Evolutionary conservation across 495 filamentous ascomycete species (phyloP).

Genomic region (Neurospora intermedia): DNA sequence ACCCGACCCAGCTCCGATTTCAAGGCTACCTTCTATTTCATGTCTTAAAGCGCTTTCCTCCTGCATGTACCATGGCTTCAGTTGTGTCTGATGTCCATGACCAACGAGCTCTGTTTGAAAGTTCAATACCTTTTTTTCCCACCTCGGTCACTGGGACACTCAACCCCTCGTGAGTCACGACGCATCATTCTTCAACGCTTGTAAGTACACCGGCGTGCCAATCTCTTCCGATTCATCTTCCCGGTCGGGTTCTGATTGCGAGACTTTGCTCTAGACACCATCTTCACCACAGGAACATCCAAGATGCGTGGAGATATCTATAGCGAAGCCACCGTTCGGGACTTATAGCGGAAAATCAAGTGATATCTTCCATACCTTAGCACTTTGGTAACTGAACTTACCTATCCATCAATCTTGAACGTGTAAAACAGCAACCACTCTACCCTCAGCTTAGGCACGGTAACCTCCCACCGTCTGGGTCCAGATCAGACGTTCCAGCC

Average conservation of each 20-base stretch:
- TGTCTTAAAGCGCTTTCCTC: neutral
- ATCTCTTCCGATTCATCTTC: neutral
- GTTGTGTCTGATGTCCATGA: neutral
- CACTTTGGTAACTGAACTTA: neutral
- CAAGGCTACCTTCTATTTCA: neutral
- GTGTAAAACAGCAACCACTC: neutral
- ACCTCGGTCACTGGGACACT: neutral
- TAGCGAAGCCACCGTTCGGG: too few species aligned
- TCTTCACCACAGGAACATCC: neutral
- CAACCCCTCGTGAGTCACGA: neutral
- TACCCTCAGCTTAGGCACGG: neutral
- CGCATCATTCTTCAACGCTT: neutral
- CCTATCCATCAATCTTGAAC: neutral
- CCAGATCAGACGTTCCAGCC: neutral
- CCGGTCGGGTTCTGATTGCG: neutral
- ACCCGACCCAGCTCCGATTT: neutral
- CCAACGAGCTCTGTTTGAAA: neutral
- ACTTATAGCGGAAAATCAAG: neutral
- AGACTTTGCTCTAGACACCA: neutral
- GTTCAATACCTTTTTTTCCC: neutral
- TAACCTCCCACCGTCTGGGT: neutral
- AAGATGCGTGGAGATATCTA: neutral
- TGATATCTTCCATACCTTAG: neutral
- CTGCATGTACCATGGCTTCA: neutral
- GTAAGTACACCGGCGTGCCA: neutral